These are phyloP conservation scores for Symbiodinium pilosum DNA, from an alignment of 73 alveolate genomes.

Conservation along the genomic window DNA sequence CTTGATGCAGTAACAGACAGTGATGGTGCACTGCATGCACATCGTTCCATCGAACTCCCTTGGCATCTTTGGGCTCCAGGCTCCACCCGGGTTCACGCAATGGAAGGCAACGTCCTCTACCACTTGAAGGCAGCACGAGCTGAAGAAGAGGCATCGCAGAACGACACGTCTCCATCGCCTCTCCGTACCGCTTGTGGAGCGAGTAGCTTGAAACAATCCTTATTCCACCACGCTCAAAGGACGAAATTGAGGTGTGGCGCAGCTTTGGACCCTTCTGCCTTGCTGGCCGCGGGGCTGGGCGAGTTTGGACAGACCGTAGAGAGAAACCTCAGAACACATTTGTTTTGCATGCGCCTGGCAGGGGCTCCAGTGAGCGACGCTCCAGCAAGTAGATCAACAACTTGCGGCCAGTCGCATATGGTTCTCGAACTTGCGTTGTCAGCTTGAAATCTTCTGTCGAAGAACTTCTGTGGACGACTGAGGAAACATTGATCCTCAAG, in stretches of 20 bases:
- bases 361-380: too few species aligned
- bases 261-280: too few species aligned
- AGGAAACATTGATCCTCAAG: slow-evolving; percentile 62
- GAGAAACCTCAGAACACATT: neutral
- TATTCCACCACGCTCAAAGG: neutral
- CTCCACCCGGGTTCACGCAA: slow-evolving; percentile 91
- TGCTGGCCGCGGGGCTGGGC: slow-evolving; percentile 16
- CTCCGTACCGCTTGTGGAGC: slow-evolving; percentile 62
- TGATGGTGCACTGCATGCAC: too few species aligned
- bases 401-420: slow-evolving; percentile 13
- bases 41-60: too few species aligned
- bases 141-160: neutral
- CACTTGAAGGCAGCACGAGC: neutral
- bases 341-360: too few species aligned
- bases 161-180: slow-evolving; percentile 13
- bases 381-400: too few species aligned
- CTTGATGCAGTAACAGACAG: too few species aligned
- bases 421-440: slow-evolving; percentile 31
- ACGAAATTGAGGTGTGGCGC: neutral
- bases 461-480: slow-evolving; percentile 62
- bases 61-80: neutral
- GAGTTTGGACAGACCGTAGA: slow-evolving; percentile 66
- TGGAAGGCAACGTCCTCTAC: slow-evolving; percentile 76
- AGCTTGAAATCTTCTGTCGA: slow-evolving; percentile 45
- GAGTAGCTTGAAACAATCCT: slow-evolving; percentile 89